A percentile compares a stretch with the other conserved stretches of the same genome.
Evolutionary conservation across 2,329 filamentous ascomycete genomes (phyloP).

Genomic region (Alternaria conjuncta): DNA sequence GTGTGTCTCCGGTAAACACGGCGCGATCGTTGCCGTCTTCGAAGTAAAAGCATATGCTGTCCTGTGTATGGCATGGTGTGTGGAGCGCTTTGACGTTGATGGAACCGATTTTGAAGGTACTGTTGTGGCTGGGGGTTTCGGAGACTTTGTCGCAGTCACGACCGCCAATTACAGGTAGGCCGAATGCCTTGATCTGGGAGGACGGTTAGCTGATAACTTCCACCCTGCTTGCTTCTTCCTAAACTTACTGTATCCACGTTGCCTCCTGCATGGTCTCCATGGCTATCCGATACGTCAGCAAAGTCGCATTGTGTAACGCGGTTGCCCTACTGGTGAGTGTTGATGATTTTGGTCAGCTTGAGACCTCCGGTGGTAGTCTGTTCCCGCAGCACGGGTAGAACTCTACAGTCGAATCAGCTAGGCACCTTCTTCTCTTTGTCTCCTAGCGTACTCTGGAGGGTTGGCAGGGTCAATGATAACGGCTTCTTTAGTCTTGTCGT

Average conservation of each 20-base stretch:
- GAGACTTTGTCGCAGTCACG: constrained; percentile 84
- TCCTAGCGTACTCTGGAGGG: constrained; percentile 71
- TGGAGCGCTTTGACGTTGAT: constrained; percentile 88
- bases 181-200: constrained; percentile 63
- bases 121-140: constrained; percentile 74
- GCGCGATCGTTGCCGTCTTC: constrained; percentile 78
- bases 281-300: constrained; percentile 61
- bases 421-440: not conserved
- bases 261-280: constrained; percentile 93
- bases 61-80: constrained; percentile 97
- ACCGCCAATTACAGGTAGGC: constrained; percentile 83
- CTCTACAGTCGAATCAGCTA: constrained; percentile 50
- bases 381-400: constrained; percentile 71
- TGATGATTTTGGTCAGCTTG: constrained; percentile 87
- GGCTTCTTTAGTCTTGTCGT: constrained; percentile 58
- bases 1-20: constrained; percentile 94
- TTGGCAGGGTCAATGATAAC: constrained; percentile 80
- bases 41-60: constrained; percentile 95
- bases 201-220: not conserved
- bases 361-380: constrained; percentile 75
- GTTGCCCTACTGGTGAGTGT: constrained; percentile 86
- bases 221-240: not conserved
- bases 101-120: constrained; percentile 80
- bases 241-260: constrained; percentile 78
- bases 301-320: too few relatives aligned